phyloP scores from a whole-genome alignment of 208 protist genomes.

The Acanthamoeba rhysodes region DNA sequence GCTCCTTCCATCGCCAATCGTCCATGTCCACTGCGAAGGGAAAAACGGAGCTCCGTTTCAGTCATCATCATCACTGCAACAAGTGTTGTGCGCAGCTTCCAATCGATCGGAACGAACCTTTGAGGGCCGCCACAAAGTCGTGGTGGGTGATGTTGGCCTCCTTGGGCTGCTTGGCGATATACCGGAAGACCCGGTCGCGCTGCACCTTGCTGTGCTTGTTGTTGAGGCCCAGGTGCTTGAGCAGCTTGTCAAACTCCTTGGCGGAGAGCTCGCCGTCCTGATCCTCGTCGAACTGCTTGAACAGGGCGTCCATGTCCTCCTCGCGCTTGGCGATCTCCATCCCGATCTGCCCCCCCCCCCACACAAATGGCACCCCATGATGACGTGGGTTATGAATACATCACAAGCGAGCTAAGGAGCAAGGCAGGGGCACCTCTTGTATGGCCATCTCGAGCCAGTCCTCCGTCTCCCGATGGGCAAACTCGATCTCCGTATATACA shows the following conservation, averaged over 20 bases:
- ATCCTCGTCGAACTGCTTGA: constrained; percentile 37
- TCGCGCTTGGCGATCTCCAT: constrained; percentile 11
- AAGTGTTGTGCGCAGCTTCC: too few species aligned
- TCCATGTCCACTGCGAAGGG: constrained; percentile 30
- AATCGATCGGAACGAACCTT: background rate
- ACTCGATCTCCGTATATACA: constrained; percentile 50
- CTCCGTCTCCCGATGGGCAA: constrained; percentile 22
- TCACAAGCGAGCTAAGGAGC: background rate
- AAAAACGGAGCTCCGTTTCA: background rate
- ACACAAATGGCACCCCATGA: too few species aligned
- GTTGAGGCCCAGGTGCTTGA: constrained; percentile 52
- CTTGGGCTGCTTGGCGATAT: constrained; percentile 34
- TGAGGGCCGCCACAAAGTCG: constrained; percentile 8
- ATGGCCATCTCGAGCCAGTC: constrained; percentile 35
- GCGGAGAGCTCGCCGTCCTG: constrained; percentile 24
- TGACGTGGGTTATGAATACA: background rate
- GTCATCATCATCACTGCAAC: background rate
- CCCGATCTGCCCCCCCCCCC: background rate
- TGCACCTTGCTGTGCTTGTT: constrained; percentile 31
- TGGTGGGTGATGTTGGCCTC: background rate
- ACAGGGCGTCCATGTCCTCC: background rate
- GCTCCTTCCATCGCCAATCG: constrained; percentile 49
- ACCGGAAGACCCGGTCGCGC: background rate
- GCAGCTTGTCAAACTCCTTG: constrained; percentile 69
- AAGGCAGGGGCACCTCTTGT: background rate